phyloP scores from a whole-genome alignment of 257 asterid genomes.

The Plectranthus barbatus region DNA sequence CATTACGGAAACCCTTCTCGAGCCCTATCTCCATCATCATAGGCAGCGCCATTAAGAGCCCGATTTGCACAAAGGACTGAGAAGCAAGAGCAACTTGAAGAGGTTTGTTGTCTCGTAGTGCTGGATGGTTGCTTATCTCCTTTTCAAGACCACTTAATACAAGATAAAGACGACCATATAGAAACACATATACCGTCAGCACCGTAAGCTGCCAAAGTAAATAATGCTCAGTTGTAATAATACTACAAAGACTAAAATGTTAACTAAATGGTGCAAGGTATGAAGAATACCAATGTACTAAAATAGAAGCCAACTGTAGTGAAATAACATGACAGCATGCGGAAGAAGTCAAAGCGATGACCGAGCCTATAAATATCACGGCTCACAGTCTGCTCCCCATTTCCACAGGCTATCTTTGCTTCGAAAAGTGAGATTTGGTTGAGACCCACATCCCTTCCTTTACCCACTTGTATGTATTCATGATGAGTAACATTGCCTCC shows the following conservation, averaged over 20 bases:
- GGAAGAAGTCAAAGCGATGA: conserved; percentile 94
- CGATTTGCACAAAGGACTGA: conserved; percentile 89
- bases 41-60: conserved; percentile 88
- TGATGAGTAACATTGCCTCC: conserved; percentile 98
- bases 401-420: conserved; percentile 94
- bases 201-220: conserved; percentile 65
- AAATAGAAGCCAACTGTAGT: conserved; percentile 93
- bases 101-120: conserved; percentile 78
- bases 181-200: conserved; percentile 73
- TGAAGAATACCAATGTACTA: conserved; percentile 61
- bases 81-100: conserved; percentile 99
- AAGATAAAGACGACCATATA: conserved; percentile 91
- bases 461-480: conserved; percentile 95
- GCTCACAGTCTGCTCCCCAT: conserved; percentile 93
- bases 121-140: conserved; percentile 59
- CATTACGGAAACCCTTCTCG: conserved; percentile 79
- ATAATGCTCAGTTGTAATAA: conserved; percentile 13
- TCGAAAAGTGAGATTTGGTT: conserved; percentile 86
- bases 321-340: conserved; percentile 85
- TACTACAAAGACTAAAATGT: background rate
- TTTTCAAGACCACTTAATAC: conserved; percentile 87
- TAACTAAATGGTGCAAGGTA: background rate
- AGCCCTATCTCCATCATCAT: conserved; percentile 99
- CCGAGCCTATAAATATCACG: conserved; percentile 95
- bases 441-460: conserved; percentile 97